Conservation (phyloP, 352 stramenopile genomes). For the Phytophthora tentaculata region DNA sequence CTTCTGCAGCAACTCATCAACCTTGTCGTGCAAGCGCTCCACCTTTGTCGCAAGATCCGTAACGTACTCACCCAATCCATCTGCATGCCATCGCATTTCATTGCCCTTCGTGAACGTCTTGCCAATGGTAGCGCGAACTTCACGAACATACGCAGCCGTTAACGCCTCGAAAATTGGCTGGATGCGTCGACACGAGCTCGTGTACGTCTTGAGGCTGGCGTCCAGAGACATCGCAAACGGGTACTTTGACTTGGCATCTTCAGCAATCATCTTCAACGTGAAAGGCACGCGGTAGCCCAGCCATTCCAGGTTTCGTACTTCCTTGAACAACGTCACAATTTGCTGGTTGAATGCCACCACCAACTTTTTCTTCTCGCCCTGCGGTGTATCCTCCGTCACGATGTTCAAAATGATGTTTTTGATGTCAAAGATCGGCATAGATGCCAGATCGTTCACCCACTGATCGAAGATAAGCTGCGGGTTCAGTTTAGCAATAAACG, state of each 20-base stretch:
- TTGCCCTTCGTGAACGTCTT: conserved; percentile 91
- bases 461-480: conserved; percentile 94
- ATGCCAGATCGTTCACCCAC: conserved; percentile 94
- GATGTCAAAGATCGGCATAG: conserved; percentile 91
- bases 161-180: conserved; percentile 86
- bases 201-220: conserved; percentile 96
- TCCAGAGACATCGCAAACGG: conserved; percentile 97
- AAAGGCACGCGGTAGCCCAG: conserved; percentile 97
- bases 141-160: conserved; percentile 74
- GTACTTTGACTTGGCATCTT: conserved; percentile 98
- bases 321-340: conserved; percentile 98
- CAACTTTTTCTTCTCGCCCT: conserved; percentile 80
- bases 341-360: conserved; percentile 97
- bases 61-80: conserved; percentile 88
- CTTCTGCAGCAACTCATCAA: conserved; percentile 96
- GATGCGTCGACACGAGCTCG: conserved; percentile 75
- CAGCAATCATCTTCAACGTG: conserved; percentile 94
- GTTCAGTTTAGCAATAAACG: conserved; percentile 89
- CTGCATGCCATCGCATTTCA: conserved; percentile 90
- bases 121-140: conserved; percentile 85
- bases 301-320: conserved; percentile 99
- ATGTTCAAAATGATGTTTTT: conserved; percentile 93
- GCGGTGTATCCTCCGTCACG: conserved; percentile 76
- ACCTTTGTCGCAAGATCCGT: conserved; percentile 92
- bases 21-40: conserved; percentile 97